Evolutionary conservation across 306 rosid species (phyloP), one percentile per base, ranked within the genome.

Genomic region (Mucuna pruriens): DNA sequence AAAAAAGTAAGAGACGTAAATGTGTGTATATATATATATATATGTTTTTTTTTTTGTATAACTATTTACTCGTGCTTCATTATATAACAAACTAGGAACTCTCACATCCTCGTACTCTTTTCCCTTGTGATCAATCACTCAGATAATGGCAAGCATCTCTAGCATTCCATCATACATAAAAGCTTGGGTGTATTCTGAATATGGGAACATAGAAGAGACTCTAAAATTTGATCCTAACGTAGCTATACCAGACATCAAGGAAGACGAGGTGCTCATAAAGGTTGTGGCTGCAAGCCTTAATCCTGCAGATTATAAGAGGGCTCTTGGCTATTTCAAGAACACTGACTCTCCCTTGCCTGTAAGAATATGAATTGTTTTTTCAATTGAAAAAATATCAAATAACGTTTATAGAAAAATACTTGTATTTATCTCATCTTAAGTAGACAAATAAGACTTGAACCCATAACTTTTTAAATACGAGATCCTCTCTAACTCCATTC

Each of bases 221-320:
- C 88, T 92, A 40, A 90, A 84, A 49, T 73, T 88, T 2, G 92
- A 85, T 45, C 9, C 77, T 0, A 87, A 57, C 65, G 71, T 88
- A n/a, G 44, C 89, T 10, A 84, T 79, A 51, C 94, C 94, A 26
- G 26, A 76, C 17, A 13, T 87, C 3, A 77, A 58, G 40, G 86
- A 90, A 34, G 83, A 90, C 23, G 88, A 92, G 5, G 54, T 11
- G 5, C 88, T 91, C 11, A 63, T 89, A 73, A 89, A 89, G 84
- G 90, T 91, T 12, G 85, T 75, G 49, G 96, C 93, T 67, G 89
- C 87, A 1, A 15, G 89, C 6, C 72, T 89, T 25, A 91, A 91
- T 67, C 96, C 92, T 0, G 12, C 85, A 34, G 96, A 91, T 82
- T 86, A 16, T 80, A 85, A 86, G 80, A 84, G 91, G 51, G 71